A percentile compares a stretch with the other conserved stretches of the same genome.
Evolutionary conservation across 2,329 filamentous ascomycete species (phyloP).

Genomic region (Colletotrichum sp.): DNA sequence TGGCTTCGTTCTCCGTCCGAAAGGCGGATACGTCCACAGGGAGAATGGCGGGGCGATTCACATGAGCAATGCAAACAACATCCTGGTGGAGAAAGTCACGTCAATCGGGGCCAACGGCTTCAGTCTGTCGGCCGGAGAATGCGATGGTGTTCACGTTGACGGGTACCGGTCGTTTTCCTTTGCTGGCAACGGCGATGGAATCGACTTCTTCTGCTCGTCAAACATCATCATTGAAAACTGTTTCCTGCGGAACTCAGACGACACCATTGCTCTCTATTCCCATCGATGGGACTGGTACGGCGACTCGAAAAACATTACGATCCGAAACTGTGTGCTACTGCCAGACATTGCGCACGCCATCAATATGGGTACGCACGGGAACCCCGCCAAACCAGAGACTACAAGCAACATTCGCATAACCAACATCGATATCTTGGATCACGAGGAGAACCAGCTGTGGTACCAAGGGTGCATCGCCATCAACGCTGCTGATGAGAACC

Average conservation of each 20-base stretch:
- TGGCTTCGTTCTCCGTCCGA: slow-evolving; percentile 23
- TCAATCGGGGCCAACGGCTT: slow-evolving; percentile 23
- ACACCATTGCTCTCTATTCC: slow-evolving; percentile 37
- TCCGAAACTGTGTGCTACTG: slow-evolving; percentile 33
- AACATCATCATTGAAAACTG: slow-evolving; percentile 32
- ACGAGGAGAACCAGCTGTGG: slow-evolving; percentile 36
- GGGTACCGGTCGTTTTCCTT: slow-evolving; percentile 25
- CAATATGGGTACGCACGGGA: slow-evolving; percentile 40
- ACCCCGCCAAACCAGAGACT: slow-evolving; percentile 34
- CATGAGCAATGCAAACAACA: slow-evolving; percentile 20
- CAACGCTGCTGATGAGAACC: slow-evolving; percentile 36
- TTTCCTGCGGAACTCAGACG: slow-evolving; percentile 42
- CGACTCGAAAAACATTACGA: slow-evolving; percentile 35
- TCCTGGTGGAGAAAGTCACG: slow-evolving; percentile 24
- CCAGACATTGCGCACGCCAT: slow-evolving; percentile 39
- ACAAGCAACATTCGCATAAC: slow-evolving; percentile 31
- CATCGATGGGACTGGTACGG: slow-evolving; percentile 37
- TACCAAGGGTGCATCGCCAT: slow-evolving; percentile 41
- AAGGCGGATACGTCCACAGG: slow-evolving; percentile 25
- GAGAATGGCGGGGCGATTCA: neutral
- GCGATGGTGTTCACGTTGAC: slow-evolving; percentile 23
- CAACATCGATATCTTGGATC: slow-evolving; percentile 42
- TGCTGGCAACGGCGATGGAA: slow-evolving; percentile 27
- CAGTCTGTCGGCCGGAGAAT: slow-evolving; percentile 24
- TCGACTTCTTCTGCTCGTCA: slow-evolving; percentile 29